These are phyloP conservation scores for Suillus fuscotomentosus DNA, from an alignment of 768 basidiomycete species.

Conservation along the genomic window DNA sequence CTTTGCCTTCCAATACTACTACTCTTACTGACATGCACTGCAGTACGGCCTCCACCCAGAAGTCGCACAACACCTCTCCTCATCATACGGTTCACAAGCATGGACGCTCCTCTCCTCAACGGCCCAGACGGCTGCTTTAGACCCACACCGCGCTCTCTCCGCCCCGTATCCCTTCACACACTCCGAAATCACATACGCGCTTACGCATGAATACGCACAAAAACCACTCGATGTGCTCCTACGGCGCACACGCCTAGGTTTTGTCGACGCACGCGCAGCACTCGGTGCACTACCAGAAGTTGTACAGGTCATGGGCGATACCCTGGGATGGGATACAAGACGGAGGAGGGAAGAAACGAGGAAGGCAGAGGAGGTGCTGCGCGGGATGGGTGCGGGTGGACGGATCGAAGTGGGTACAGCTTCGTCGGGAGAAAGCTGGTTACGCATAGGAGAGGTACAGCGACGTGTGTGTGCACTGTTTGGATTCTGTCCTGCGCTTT, in stretches of 20 bases:
- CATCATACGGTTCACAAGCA: slow-evolving; percentile 93
- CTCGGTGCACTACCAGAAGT: slow-evolving; percentile 83
- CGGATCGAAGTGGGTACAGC: slow-evolving; percentile 12
- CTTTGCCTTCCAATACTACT: neutral
- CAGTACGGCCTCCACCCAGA: slow-evolving; percentile 90
- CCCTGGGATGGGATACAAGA: slow-evolving; percentile 71
- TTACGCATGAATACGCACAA: slow-evolving; percentile 86
- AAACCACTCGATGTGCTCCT: slow-evolving; percentile 94
- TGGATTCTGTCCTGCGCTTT: neutral
- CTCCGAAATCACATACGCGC: slow-evolving; percentile 81
- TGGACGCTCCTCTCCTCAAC: slow-evolving; percentile 87
- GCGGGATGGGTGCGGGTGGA: slow-evolving; percentile 67
- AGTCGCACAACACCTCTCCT: slow-evolving; percentile 90
- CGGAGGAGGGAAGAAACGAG: slow-evolving; percentile 61
- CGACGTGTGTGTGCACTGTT: neutral
- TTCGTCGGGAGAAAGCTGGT: slow-evolving; percentile 19
- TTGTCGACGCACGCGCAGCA: slow-evolving; percentile 87
- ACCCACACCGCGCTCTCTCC: slow-evolving; percentile 78
- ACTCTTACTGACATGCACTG: neutral
- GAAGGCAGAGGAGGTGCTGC: slow-evolving; percentile 63
- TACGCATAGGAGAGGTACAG: neutral
- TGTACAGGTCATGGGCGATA: slow-evolving; percentile 87
- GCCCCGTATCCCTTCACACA: slow-evolving; percentile 70
- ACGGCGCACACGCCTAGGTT: slow-evolving; percentile 88
- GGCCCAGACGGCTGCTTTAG: slow-evolving; percentile 76